These are phyloP conservation scores for Corymbia maculata DNA, from an alignment of 345 rosid species.

Conservation along the genomic window DNA sequence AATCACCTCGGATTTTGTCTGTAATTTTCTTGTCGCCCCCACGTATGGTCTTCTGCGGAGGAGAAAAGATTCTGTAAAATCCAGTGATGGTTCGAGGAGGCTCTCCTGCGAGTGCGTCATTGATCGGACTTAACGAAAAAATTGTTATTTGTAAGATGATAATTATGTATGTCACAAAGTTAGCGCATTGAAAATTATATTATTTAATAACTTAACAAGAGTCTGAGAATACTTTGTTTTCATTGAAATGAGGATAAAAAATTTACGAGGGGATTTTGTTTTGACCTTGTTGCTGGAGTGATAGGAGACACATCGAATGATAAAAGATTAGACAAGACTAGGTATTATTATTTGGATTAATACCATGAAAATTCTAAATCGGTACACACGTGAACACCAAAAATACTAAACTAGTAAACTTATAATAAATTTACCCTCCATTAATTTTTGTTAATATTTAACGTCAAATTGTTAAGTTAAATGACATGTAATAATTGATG, in stretches of 20 bases:
- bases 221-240: background rate
- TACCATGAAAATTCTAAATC: too few relatives aligned
- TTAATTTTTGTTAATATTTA: too few relatives aligned
- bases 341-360: background rate
- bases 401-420: too few relatives aligned
- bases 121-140: background rate
- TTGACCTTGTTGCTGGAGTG: background rate
- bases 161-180: background rate
- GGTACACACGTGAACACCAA: too few relatives aligned
- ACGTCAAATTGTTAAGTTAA: too few relatives aligned
- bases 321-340: background rate
- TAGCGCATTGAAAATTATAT: background rate
- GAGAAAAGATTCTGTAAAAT: background rate
- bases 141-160: background rate
- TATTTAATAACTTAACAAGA: background rate
- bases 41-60: background rate
- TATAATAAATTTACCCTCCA: too few relatives aligned
- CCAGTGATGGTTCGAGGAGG: background rate
- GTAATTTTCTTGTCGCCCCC: background rate
- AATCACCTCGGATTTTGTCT: background rate
- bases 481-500: too few relatives aligned
- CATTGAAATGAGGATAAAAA: background rate
- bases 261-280: background rate
- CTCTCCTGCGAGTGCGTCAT: background rate
- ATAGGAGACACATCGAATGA: background rate